Conservation (phyloP, 2,329 filamentous ascomycete species). For the Diaporthe sp. region DNA sequence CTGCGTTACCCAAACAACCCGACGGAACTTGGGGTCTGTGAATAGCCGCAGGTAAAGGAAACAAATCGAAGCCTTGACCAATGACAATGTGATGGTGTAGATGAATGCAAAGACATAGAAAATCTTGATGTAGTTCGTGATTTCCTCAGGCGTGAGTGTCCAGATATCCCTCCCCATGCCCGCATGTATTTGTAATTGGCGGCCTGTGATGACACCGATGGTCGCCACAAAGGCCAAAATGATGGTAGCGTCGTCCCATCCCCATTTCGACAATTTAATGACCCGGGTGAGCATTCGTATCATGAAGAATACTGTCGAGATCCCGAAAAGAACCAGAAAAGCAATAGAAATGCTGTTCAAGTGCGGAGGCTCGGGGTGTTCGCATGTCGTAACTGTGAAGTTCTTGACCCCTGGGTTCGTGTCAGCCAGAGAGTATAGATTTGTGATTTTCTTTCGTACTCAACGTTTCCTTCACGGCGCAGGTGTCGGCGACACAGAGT, state of each 20-base stretch:
- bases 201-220: conserved; percentile 36
- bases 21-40: neutral
- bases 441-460: neutral
- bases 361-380: neutral
- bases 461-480: neutral
- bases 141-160: conserved; percentile 38
- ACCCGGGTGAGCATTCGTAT: conserved; percentile 52
- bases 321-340: conserved; percentile 44
- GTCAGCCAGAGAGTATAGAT: neutral
- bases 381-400: conserved; percentile 1
- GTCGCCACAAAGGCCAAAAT: conserved; percentile 43
- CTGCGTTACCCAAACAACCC: conserved; percentile 31
- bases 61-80: conserved; percentile 28
- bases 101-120: conserved; percentile 45
- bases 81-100: neutral
- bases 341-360: neutral
- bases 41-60: conserved; percentile 33
- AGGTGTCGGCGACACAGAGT: neutral
- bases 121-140: conserved; percentile 32
- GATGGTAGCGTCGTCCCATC: conserved; percentile 51
- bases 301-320: conserved; percentile 52
- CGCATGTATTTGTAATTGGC: conserved; percentile 53
- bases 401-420: neutral
- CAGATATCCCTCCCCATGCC: conserved; percentile 40
- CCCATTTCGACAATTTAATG: conserved; percentile 46